Conservation (phyloP, 2,329 filamentous ascomycete species). For the Aspergillus carbonarius region DNA sequence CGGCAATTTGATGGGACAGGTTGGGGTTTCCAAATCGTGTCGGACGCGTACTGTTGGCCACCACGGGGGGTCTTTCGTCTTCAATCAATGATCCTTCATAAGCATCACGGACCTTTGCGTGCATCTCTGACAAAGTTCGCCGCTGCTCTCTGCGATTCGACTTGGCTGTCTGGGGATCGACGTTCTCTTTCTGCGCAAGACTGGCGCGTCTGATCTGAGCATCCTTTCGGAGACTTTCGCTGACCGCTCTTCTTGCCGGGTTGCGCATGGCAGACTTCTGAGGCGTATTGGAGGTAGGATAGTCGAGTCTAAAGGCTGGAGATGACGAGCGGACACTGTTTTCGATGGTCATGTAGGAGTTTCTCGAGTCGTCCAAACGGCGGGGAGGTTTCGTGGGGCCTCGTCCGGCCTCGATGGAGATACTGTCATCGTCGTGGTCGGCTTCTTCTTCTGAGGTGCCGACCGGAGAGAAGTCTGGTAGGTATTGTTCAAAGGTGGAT, state of each 20-base stretch:
- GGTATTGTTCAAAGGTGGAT: constrained; percentile 47
- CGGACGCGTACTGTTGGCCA: constrained; percentile 47
- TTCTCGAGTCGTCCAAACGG: constrained; percentile 51
- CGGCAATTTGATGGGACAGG: constrained; percentile 40
- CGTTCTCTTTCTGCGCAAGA: constrained; percentile 43
- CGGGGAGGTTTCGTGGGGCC: constrained; percentile 43
- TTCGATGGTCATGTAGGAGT: constrained; percentile 50
- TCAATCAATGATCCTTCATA: constrained; percentile 54
- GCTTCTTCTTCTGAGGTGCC: constrained; percentile 42
- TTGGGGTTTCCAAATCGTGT: constrained; percentile 57
- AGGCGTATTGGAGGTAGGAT: constrained; percentile 36
- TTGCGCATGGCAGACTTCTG: constrained; percentile 34
- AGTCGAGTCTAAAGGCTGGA: constrained; percentile 40
- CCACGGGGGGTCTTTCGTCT: constrained; percentile 50
- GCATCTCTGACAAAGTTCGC: constrained; percentile 56
- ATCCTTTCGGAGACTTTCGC: constrained; percentile 42
- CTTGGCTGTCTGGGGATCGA: constrained; percentile 39
- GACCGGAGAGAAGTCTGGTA: constrained; percentile 50
- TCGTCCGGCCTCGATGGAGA: constrained; percentile 59
- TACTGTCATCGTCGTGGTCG: constrained; percentile 45
- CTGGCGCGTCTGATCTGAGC: constrained; percentile 42
- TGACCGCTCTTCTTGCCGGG: constrained; percentile 30
- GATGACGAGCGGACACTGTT: constrained; percentile 45
- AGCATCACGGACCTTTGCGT: constrained; percentile 53
- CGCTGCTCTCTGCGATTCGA: constrained; percentile 39